Evolutionary conservation across 148 eudicot species (phyloP).

Genomic region (Spergularia marina): DNA sequence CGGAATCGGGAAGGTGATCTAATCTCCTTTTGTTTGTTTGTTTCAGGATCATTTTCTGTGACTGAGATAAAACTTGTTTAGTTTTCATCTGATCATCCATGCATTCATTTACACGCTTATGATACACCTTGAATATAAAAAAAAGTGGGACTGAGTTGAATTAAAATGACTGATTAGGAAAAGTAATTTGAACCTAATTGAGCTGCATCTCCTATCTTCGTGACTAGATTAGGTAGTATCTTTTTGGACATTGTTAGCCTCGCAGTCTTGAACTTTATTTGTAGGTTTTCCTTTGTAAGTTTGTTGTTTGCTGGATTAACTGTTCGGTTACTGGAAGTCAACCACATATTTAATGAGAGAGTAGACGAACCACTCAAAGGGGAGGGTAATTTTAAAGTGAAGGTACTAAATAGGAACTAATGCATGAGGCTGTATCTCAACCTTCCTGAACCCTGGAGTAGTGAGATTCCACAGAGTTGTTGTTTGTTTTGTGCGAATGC

Average conservation of each 20-base stretch:
- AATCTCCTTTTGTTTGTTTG: background rate
- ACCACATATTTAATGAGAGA: too few species aligned
- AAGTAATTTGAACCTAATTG: background rate
- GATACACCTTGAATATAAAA: background rate
- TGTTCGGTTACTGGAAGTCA: too few species aligned
- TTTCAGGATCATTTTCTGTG: background rate
- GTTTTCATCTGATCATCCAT: background rate
- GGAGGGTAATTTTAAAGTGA: background rate
- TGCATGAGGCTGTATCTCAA: background rate
- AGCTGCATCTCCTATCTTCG: too few species aligned
- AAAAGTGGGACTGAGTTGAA: background rate
- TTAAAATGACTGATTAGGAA: background rate
- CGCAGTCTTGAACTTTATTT: background rate
- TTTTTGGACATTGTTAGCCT: too few species aligned
- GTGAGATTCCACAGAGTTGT: background rate
- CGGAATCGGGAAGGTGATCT: constrained; percentile 80
- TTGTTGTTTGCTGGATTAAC: background rate
- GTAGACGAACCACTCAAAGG: background rate
- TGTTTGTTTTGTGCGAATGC: background rate
- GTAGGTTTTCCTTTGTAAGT: background rate
- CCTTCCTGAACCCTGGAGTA: background rate
- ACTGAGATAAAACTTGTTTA: constrained; percentile 7
- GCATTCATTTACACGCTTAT: background rate
- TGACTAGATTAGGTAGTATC: too few species aligned
- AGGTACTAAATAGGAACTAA: background rate